Base-by-base conservation (phyloP, 768 basidiomycete species). In the Hericium rajendrae region DNA sequence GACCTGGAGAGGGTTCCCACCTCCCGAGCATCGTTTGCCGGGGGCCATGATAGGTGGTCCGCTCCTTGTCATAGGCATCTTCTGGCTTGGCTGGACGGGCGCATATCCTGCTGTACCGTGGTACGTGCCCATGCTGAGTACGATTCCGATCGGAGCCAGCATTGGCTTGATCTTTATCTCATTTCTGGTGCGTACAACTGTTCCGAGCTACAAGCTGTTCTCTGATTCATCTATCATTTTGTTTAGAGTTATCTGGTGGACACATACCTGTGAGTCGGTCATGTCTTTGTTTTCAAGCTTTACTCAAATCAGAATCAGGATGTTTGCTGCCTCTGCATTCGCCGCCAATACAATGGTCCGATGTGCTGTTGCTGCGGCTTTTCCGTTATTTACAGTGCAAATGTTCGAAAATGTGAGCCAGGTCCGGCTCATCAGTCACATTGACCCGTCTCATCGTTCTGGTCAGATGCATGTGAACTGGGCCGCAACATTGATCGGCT, bases 1-100 rank as follows among this genome's bases (percentile, higher is more conserved):
- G 38, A 46, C 38, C 38, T 59, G 58, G 58, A 40, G 55, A 4
- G 58, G 58, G 4, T 59, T 55, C 49, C 58, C 58, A 2, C 55
- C 58, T 1, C 49, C 58, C 12, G 58, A 59, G 24, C 13, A 28
- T 9, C 58, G 58, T 2, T 54, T 59, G 15, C 3, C 20, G 11
- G 40, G 48, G 6, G 54, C 54, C 8, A 59, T 59, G 58, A 6
- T 56, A 12, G 54, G 37, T 1, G 41, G 48, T 0, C 55, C 49
- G 6, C 15, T 51, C 9, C 22, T 59, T 3, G 54, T 55, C 28
- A 2, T 56, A 4, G 49, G 50, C n/a, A 52, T 52, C 22, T 56
- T 59, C 28, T 55, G 38, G 40, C 54, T 59, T 3, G 58, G 58
- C 2, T 59, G 58, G 58, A 52, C 58, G 6, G 58, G 58, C 4